phyloP scores from a whole-genome alignment of 2,329 filamentous ascomycete genomes.

The Trichoderma aggressivum region DNA sequence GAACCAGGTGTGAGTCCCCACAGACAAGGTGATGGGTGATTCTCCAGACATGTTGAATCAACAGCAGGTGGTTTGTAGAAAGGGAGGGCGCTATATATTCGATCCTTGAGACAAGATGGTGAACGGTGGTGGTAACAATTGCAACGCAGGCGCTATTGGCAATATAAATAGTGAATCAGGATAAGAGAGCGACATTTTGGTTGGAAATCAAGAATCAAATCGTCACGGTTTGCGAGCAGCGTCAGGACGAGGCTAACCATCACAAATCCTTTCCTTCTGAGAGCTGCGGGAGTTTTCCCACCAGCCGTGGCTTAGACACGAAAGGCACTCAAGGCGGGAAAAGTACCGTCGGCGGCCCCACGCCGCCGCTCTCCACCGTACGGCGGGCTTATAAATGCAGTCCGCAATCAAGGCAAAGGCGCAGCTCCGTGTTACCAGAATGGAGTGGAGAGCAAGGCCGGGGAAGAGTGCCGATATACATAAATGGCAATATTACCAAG shows the following conservation, averaged over 20 bases:
- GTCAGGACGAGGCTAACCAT: neutral
- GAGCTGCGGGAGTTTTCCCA: neutral
- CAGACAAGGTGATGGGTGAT: neutral
- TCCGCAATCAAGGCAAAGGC: neutral
- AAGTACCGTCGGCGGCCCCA: neutral
- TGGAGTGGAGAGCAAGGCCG: neutral
- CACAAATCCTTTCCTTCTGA: neutral
- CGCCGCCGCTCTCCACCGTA: neutral
- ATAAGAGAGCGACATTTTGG: neutral
- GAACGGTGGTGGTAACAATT: neutral
- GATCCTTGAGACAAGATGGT: neutral
- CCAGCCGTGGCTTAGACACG: neutral
- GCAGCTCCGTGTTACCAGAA: neutral
- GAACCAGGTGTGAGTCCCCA: constrained; percentile 9
- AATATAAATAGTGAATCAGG: neutral
- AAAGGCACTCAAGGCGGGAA: neutral
- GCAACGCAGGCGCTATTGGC: too few relatives aligned
- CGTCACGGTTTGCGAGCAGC: neutral
- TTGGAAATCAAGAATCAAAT: neutral
- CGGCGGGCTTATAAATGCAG: neutral
- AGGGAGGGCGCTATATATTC: too few relatives aligned
- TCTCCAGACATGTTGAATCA: neutral
- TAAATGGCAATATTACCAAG: neutral
- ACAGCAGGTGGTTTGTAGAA: neutral
- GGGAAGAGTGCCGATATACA: neutral